Base-by-base conservation (phyloP, 176 grass and related monocot genomes). In the Puya raimondii region DNA sequence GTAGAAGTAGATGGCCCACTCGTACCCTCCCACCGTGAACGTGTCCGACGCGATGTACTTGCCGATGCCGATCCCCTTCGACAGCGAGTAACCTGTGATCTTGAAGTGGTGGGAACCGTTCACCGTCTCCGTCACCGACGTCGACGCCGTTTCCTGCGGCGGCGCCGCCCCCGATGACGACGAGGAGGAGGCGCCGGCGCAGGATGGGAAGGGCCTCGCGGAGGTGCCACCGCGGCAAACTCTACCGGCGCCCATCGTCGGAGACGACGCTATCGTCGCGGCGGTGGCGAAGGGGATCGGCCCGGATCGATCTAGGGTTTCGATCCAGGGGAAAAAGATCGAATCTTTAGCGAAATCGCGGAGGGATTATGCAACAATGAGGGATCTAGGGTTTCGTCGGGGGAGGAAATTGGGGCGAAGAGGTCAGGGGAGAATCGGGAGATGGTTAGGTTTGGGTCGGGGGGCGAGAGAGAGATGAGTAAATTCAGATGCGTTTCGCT, bases 1-100 rank as follows among this genome's bases (percentile, higher is more conserved):
- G 84, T 96, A 96, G 80, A 96, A 96, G 70, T 96, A 96, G 16
- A 96, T 86, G 11, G 92, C 88, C 92, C 92, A 96, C 25, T 96
- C 92, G 63, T 89, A 96, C 3, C 92, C 92, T 4, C 85, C 88
- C 9, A 96, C 92, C 18, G 69, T 56, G 80, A 96, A 96, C 63
- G 85, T 78, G 69, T 96, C 92, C 25, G 92, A 96, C 14, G 92
- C 85, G 80, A 84, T 88, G 83, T 88, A 96, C 78, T 96, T 96
- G 8, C 92, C 92, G 20, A 96, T 78, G 13, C 88, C 85, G 48
- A 96, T 85, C 69, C 92, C 92, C 71, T 96, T 96, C 13, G 86
- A 76, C 23, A 96, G 88, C 26, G 88, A 89, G 80, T 91, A 96
- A 2, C 92, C 92, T 1, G 72, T 81, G 79, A 96, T 86, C 78